Base-by-base conservation (phyloP, 2,329 filamentous ascomycete species). In the Aspergillus sp. region DNA sequence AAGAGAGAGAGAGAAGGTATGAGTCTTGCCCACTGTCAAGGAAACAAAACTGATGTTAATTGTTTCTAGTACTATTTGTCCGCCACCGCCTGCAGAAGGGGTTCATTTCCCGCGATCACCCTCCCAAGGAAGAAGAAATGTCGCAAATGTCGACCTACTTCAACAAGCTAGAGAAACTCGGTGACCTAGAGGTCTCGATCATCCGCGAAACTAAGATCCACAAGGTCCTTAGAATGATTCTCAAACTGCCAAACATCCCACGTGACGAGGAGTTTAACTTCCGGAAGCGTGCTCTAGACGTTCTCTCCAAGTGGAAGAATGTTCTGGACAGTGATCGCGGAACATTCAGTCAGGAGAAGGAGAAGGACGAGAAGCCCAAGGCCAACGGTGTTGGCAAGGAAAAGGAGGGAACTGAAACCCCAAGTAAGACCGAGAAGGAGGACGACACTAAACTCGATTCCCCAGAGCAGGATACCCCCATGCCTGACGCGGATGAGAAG, bases 131-230 rank as follows among this genome's bases (percentile, higher is more conserved):
- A 66, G 87, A 92, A 22, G 80, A 81, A 58, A 80, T 80, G 78
- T 73, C 72, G 0, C 64, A 70, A 34, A 79, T 80, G 75, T 75
- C 75, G 9, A 70, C 64, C 39, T 77, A 74, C 60, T 76, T 79
- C 66, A 83, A 82, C 30, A 91, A 96, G 74, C 84, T 99, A 5
- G 95, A 99, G 77, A 84, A 82, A 7, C 88, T 86, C 81, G 73
- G 85, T 1, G 90, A 96, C 63, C 84, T 98, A 4, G 93, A 98
- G 72, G 91, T 90, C 30, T 86, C 87, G 64, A 95, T 97, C 67
- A 96, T 98, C 68, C 87, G 90, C 62, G 82, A 80, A 13, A 99
- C 95, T 61, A 99, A 98, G 83, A 97, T 99, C 76, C 93, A 98
- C 85, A 99, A 99, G 80, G 93, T 99, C 11, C 83, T 99, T 57